Conservation (phyloP, 2,329 filamentous ascomycete genomes). For the Phialophora tarda region DNA sequence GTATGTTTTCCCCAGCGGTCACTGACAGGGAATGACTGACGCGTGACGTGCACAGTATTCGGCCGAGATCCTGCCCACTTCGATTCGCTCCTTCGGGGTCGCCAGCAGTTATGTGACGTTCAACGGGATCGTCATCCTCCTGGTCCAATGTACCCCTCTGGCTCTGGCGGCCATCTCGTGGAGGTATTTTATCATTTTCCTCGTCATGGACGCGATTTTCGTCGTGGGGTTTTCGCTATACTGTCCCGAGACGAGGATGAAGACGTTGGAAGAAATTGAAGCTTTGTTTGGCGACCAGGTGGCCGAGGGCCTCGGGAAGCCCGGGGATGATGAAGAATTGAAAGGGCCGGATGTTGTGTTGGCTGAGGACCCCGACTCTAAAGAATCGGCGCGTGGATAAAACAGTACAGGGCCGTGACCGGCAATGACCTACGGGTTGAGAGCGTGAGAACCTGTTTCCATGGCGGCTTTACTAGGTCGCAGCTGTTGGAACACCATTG, state of each 20-base stretch:
- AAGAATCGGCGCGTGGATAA: neutral
- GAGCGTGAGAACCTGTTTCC: no score
- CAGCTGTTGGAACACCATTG: no score
- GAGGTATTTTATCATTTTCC: constrained; percentile 66
- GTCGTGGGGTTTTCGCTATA: constrained; percentile 58
- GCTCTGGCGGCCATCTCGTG: constrained; percentile 62
- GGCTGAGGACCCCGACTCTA: neutral
- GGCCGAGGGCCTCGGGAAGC: constrained; percentile 8
- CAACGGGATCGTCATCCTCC: constrained; percentile 57
- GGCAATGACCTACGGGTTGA: no score
- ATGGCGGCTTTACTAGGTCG: no score
- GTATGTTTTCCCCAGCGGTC: constrained; percentile 7
- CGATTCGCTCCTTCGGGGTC: constrained; percentile 18
- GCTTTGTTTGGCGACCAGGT: constrained; percentile 40
- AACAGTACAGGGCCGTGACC: no score
- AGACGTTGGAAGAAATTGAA: constrained; percentile 41
- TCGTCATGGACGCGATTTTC: constrained; percentile 59
- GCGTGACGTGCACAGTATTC: constrained; percentile 6
- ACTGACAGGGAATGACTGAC: neutral
- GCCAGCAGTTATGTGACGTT: constrained; percentile 21
- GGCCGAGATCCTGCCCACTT: constrained; percentile 23
- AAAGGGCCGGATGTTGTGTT: neutral
- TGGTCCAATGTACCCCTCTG: constrained; percentile 60
- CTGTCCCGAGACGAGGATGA: constrained; percentile 52
- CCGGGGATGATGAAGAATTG: neutral